phyloP scores from a whole-genome alignment of 2,329 filamentous ascomycete genomes.

The Hymenoscyphus salicellus region DNA sequence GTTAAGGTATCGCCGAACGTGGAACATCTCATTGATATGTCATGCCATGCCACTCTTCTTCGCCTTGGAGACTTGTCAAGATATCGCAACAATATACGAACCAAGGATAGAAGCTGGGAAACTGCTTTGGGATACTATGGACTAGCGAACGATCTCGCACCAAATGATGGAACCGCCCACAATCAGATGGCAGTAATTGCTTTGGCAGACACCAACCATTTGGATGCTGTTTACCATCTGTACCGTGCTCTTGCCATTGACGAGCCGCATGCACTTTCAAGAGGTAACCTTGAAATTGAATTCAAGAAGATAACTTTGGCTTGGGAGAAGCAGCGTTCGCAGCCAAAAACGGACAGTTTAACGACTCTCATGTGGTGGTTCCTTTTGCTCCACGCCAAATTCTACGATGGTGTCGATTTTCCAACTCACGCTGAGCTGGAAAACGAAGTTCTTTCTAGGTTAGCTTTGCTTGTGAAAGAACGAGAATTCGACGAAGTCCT shows the following conservation, averaged over 20 bases:
- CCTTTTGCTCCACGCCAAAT: constrained; percentile 78
- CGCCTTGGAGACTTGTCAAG: constrained; percentile 86
- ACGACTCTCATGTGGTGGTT: constrained; percentile 77
- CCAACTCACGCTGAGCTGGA: constrained; percentile 77
- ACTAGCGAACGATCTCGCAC: constrained; percentile 74
- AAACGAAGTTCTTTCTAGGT: constrained; percentile 75
- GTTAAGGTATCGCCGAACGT: constrained; percentile 26
- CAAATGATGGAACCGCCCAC: constrained; percentile 75
- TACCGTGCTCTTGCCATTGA: constrained; percentile 77
- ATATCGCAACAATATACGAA: constrained; percentile 73
- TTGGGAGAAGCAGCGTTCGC: constrained; percentile 46
- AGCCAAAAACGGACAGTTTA: constrained; percentile 25
- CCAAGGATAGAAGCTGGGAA: constrained; percentile 70
- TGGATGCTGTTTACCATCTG: constrained; percentile 84
- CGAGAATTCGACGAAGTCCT: constrained; percentile 62
- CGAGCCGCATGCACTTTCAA: constrained; percentile 71
- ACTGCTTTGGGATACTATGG: constrained; percentile 80
- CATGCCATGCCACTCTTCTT: constrained; percentile 79
- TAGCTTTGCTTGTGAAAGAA: constrained; percentile 70
- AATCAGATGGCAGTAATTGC: constrained; percentile 90
- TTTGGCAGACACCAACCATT: constrained; percentile 71
- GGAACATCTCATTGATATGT: constrained; percentile 56
- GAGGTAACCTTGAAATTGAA: constrained; percentile 73
- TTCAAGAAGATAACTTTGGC: constrained; percentile 64
- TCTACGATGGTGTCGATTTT: constrained; percentile 74